Evolutionary conservation across 2,329 filamentous ascomycete genomes (phyloP), one percentile per base, ranked within the genome.

Genomic region (Monosporascus sp.): DNA sequence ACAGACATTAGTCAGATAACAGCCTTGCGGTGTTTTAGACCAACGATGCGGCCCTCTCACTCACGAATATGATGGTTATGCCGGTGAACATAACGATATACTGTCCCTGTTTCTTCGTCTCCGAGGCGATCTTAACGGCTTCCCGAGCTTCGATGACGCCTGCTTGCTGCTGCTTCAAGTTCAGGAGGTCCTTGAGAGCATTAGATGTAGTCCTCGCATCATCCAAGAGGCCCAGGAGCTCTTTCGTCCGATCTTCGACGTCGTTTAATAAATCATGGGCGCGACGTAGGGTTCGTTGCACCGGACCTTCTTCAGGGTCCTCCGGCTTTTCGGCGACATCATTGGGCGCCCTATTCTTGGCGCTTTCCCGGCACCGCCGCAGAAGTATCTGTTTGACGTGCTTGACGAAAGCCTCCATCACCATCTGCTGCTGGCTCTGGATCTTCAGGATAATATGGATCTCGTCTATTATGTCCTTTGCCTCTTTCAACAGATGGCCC

Each of bases 61-160:
- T 49, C 52, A 69, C 65, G 44, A 70, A 70, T 37, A 70, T 55
- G 17, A 70, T 69, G 1, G 68, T 70, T 8, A 71, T 59, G 3
- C 66, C 50, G 1, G 68, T 70, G 45, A 70, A 70, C 19, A 65
- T 54, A 59, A 70, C 63, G 35, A 70, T 68, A 1, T 66, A 52
- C 5, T 63, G 61, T 2, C 68, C 67, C 50, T 71, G 68, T 16
- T 56, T 58, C 19, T 65, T 59, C 0, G 60, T 55, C 52, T 69
- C 64, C 16, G 63, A 60, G 8, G 65, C 64, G 22, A 64, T 58
- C 19, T 58, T 56, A 3, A 63, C 56, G 1, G 66, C 61, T 22
- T 64, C 57, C 55, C 63, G 64, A 0, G 67, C 64, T 52, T 70
- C 63, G 16, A 70, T 59, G 11, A 68, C 62, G 20, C 59, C 62